Base-by-base conservation (phyloP, 257 asterid species). In the Fraxinus excelsior region DNA sequence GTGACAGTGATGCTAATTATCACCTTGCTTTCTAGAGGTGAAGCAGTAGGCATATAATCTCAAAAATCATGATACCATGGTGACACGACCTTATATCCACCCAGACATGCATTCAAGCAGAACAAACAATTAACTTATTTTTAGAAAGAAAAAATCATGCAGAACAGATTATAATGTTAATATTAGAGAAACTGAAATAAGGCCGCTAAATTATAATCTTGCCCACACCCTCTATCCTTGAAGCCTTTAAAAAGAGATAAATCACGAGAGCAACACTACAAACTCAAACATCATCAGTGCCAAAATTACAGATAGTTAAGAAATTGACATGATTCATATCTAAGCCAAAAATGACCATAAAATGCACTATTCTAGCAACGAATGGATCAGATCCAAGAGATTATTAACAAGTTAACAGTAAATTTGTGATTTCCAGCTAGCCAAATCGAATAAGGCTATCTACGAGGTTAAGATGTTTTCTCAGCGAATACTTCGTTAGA, bases 1-100 rank as follows among this genome's bases (percentile, higher is more conserved):
- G 11, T 28, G 35, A 51, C 25, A 73, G 18, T 64, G 37, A 65
- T 69, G 80, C 69, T 34, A 46, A 75, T 44, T 62, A 64, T 32
- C 26, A 34, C 71, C 38, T 73, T 26, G 38, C 70, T 35, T 79
- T 65, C 56, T 44, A 18, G 38, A 65, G 72, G 49, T 53, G 42
- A 56, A 69, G 23, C 28, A 21, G 21, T 14, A 58, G 1, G 12
- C 28, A 66, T 25, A 75, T 28, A 74, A 46, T 53, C 29, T 32
- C 60, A 53, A 0, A 49, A n/a, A 34, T 6, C 21, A 37, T 40
- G 37, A 76, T 31, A 19, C 23, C 2, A 26, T 14, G 23, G 40
- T 64, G 56, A 44, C 31, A 29, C 4, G 6, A 35, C 31, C 31
- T n/a, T 14, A 58, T 23, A 60, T 23, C 32, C 67, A 60, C 18